A percentile compares a stretch with the other conserved stretches of the same genome.
These are phyloP conservation scores for Cordyceps cateniannulata DNA, from an alignment of 2,329 filamentous ascomycete species.

Conservation along the genomic window DNA sequence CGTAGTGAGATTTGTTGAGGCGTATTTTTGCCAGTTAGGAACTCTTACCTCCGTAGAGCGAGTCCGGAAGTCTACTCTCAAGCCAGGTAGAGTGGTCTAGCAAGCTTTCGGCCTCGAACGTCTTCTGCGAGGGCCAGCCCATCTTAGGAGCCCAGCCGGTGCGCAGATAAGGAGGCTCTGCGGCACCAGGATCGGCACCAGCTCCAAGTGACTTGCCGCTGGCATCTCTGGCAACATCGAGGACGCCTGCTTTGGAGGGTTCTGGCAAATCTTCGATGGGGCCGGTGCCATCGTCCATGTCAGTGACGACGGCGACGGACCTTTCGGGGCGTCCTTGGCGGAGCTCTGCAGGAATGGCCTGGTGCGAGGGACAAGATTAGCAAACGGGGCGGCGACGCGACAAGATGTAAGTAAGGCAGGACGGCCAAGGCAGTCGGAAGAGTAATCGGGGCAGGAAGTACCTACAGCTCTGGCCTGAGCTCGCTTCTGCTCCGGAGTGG, in stretches of 20 bases:
- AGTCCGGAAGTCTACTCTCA: slow-evolving; percentile 77
- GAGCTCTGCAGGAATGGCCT: slow-evolving; percentile 34
- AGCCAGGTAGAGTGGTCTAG: slow-evolving; percentile 85
- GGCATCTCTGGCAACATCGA: slow-evolving; percentile 47
- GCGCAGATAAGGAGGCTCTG: slow-evolving; percentile 37
- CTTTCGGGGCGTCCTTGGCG: slow-evolving; percentile 38
- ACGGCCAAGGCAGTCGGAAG: not conserved
- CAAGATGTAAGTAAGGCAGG: not conserved
- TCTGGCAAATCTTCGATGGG: slow-evolving; percentile 72
- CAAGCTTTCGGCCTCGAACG: slow-evolving; percentile 57
- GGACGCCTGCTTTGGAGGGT: slow-evolving; percentile 62
- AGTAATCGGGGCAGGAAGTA: slow-evolving; percentile 17
- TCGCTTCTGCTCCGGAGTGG: slow-evolving; percentile 75
- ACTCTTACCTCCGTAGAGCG: slow-evolving; percentile 73
- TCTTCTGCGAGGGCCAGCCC: slow-evolving; percentile 57
- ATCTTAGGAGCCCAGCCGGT: slow-evolving; percentile 90
- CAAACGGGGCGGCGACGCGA: not conserved
- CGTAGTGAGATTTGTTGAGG: not conserved
- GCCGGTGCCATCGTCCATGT: slow-evolving; percentile 65
- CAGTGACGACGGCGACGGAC: slow-evolving; percentile 67
- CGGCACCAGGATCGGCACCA: slow-evolving; percentile 46
- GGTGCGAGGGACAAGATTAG: not conserved
- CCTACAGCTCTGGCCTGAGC: slow-evolving; percentile 71
- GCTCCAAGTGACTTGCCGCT: slow-evolving; percentile 42
- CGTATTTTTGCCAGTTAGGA: not conserved